Conservation (phyloP, 495 filamentous ascomycete species). For the Ascodesmis nigricans region DNA sequence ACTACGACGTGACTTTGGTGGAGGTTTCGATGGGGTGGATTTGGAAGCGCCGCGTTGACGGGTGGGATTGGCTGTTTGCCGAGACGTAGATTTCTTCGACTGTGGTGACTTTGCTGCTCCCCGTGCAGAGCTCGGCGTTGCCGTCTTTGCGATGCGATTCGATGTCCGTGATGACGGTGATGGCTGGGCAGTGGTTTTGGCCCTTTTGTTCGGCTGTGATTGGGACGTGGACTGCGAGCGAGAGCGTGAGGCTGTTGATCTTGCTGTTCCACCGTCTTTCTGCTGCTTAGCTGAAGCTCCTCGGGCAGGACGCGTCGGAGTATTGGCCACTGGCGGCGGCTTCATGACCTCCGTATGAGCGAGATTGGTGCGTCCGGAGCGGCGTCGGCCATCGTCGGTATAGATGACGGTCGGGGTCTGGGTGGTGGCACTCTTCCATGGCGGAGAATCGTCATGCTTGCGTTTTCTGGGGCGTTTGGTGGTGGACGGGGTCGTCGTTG, state of each 20-base stretch:
- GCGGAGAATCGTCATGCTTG: conserved; percentile 51
- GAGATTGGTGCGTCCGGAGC: conserved; percentile 62
- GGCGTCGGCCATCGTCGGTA: conserved; percentile 59
- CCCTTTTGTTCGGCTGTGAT: conserved; percentile 10
- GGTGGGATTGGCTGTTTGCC: neutral
- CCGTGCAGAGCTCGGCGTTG: conserved; percentile 14
- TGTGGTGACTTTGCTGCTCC: conserved; percentile 19
- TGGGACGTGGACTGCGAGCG: conserved; percentile 14
- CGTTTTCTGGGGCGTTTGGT: conserved; percentile 38
- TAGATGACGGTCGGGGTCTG: conserved; percentile 73
- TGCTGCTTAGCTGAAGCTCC: conserved; percentile 23
- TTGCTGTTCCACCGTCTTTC: conserved; percentile 9
- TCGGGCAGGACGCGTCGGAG: conserved; percentile 26
- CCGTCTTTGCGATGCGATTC: conserved; percentile 15
- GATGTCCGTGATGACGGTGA: conserved; percentile 17
- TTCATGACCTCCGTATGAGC: no score
- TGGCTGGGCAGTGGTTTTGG: conserved; percentile 7
- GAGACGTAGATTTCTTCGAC: conserved; percentile 18
- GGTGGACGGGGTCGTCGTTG: conserved; percentile 10
- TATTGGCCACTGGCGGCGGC: no score
- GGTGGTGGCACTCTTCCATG: conserved; percentile 75
- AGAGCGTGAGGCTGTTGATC: conserved; percentile 7
- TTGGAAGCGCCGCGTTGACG: conserved; percentile 6
- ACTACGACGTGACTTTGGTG: conserved; percentile 12
- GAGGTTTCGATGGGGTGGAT: conserved; percentile 8